A percentile compares a stretch with the other conserved stretches of the same genome.
Conservation (phyloP, 2,329 filamentous ascomycete species). For the Lecanoromycetidae sp. region DNA sequence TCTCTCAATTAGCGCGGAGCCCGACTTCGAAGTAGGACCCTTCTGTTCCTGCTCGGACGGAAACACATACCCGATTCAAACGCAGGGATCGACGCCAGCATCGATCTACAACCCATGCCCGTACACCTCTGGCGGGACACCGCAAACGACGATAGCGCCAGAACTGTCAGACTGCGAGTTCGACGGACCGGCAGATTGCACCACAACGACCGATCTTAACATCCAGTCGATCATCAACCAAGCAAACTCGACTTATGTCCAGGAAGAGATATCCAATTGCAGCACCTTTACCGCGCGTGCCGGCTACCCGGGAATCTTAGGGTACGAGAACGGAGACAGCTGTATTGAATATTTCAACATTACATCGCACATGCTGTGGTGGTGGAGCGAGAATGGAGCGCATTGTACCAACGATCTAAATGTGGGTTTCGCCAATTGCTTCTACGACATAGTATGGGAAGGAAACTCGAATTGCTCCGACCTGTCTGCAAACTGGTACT, state of each 20-base stretch:
- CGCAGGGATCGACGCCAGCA: not conserved
- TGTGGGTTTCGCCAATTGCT: slow-evolving; percentile 10
- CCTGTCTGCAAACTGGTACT: not conserved
- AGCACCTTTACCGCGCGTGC: not conserved
- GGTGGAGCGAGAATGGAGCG: not conserved
- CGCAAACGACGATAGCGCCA: not conserved
- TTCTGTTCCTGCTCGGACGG: not conserved
- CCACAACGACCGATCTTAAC: not conserved
- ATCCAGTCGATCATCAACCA: not conserved
- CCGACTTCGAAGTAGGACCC: not conserved
- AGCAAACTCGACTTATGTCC: not conserved
- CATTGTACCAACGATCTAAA: not conserved
- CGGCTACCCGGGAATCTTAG: not conserved
- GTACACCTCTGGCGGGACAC: not conserved
- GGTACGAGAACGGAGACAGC: not conserved
- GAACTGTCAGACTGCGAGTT: not conserved
- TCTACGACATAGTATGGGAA: not conserved
- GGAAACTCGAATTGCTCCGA: slow-evolving; percentile 3
- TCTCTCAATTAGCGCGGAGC: not conserved
- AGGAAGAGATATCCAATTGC: not conserved
- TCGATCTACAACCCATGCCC: not conserved
- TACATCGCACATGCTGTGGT: not conserved
- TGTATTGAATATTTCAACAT: not conserved
- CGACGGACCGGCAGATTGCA: not conserved
- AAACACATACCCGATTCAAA: not conserved